Evolutionary conservation across 2,329 filamentous ascomycete genomes (phyloP).

Genomic region (Drechslerella coelobrocha): DNA sequence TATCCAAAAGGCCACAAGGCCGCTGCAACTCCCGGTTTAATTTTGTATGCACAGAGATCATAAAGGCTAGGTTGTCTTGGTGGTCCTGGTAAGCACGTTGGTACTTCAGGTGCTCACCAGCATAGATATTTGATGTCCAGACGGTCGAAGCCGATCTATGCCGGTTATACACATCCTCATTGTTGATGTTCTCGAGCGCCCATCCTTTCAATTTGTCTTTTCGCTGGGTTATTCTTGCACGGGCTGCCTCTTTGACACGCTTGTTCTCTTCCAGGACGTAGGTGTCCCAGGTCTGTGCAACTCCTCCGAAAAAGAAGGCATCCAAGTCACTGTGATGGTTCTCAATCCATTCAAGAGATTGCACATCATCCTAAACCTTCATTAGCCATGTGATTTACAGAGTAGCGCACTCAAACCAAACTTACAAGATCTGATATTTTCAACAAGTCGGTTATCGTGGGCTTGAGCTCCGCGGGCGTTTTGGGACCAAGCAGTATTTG

Average conservation of each 20-base stretch:
- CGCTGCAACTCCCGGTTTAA: conserved; percentile 79
- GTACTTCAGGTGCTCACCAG: conserved; percentile 88
- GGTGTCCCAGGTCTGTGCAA: conserved; percentile 84
- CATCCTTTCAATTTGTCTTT: conserved; percentile 83
- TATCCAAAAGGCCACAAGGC: conserved; percentile 80
- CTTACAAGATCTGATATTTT: conserved; percentile 47
- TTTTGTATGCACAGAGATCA: conserved; percentile 75
- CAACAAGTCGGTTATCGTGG: conserved; percentile 39
- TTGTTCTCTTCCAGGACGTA: conserved; percentile 85
- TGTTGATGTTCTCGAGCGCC: conserved; percentile 72
- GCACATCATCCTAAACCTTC: conserved; percentile 81
- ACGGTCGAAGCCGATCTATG: conserved; percentile 86
- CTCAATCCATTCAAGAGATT: conserved; percentile 88
- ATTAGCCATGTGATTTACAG: conserved; percentile 22
- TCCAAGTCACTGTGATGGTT: conserved; percentile 80
- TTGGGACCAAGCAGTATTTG: conserved; percentile 45
- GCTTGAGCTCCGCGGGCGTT: conserved; percentile 40
- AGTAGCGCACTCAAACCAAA: conserved; percentile 15
- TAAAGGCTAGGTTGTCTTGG: conserved; percentile 83
- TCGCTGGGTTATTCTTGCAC: conserved; percentile 73
- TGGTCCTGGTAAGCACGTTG: conserved; percentile 90
- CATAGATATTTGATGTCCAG: conserved; percentile 95
- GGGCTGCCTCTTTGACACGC: conserved; percentile 77
- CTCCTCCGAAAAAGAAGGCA: conserved; percentile 77
- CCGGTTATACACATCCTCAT: conserved; percentile 75